phyloP scores from a whole-genome alignment of 331 rosid species.

The Rhamnella rubrinervis region DNA sequence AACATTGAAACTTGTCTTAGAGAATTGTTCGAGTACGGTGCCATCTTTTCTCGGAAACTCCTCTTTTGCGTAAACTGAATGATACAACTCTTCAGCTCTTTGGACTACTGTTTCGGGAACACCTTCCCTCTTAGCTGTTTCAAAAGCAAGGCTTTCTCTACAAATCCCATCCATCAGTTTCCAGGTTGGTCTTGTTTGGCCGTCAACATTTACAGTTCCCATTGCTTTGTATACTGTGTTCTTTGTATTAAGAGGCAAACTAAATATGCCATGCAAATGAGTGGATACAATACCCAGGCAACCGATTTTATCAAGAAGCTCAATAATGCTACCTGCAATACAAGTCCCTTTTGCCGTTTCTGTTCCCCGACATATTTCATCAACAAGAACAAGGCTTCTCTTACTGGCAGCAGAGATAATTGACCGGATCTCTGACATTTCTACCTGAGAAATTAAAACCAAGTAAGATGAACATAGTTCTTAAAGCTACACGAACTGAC shows the following conservation, averaged over 20 bases:
- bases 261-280: constrained; percentile 86
- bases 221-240: constrained; percentile 72
- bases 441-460: constrained; percentile 59
- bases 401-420: constrained; percentile 62
- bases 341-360: constrained; percentile 97
- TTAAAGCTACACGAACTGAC: neutral
- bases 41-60: constrained; percentile 26
- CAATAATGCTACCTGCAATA: constrained; percentile 90
- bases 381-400: constrained; percentile 89
- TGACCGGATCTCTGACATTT: constrained; percentile 92
- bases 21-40: constrained; percentile 30
- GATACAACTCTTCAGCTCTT: constrained; percentile 83
- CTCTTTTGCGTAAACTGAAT: constrained; percentile 48
- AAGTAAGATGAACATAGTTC: constrained; percentile 16
- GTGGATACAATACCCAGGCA: constrained; percentile 94
- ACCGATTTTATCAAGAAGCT: constrained; percentile 71
- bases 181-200: constrained; percentile 86
- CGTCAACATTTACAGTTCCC: constrained; percentile 63
- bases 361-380: constrained; percentile 98
- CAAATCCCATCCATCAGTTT: constrained; percentile 75
- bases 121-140: constrained; percentile 91
- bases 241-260: constrained; percentile 64
- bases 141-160: constrained; percentile 95
- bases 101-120: constrained; percentile 62
- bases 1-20: constrained; percentile 30